Base-by-base conservation (phyloP, 2,329 filamentous ascomycete species). In the Botrytis fabae region DNA sequence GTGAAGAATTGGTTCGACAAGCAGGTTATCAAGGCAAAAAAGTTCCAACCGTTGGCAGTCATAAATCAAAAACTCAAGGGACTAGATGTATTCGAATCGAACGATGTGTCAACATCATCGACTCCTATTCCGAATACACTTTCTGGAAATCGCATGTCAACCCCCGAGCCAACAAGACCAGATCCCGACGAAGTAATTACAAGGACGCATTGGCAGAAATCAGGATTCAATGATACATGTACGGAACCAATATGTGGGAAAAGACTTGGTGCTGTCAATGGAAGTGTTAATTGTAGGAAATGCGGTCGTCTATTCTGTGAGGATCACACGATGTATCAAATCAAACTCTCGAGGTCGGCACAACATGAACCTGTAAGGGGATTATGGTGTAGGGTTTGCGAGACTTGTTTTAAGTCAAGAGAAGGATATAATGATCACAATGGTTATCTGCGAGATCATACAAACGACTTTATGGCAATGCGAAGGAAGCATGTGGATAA, bases 261-360 rank as follows among this genome's bases (percentile, higher is more conserved):
- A 81, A 88, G 90, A 40, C 84, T 99, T 8, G 94, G 94, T 0
- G 87, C 92, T 4, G 87, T 92, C 10, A 95, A 92, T 78, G 94
- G 94, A 28, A 94, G 88, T 79, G 91, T 99, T 78, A 98, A 99
- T 81, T 99, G 96, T 82, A 88, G 96, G 75, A 94, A 95, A 75
- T 99, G 96, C 79, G 96, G 96, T 10, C 91, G 92, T 78, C 84
- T 99, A 59, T 99, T 98, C 81, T 99, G 96, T 82, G 96, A 98
- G 80, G 93, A 95, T 78, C 96, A 99, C 81, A 98, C 96, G 70
- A 97, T 99, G 95, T 99, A 98, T 80, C 95, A 99, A 84, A 98
- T 98, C 93, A 98, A 97, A 85, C 86, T 99, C 18, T 97, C 95
- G 14, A 87, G 95, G 71, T 92, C 94, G 44, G 96, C 96, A 6